A percentile compares a stretch with the other conserved stretches of the same genome.
These are phyloP conservation scores for Geranium incanum DNA, from an alignment of 441 rosid species.

Conservation along the genomic window DNA sequence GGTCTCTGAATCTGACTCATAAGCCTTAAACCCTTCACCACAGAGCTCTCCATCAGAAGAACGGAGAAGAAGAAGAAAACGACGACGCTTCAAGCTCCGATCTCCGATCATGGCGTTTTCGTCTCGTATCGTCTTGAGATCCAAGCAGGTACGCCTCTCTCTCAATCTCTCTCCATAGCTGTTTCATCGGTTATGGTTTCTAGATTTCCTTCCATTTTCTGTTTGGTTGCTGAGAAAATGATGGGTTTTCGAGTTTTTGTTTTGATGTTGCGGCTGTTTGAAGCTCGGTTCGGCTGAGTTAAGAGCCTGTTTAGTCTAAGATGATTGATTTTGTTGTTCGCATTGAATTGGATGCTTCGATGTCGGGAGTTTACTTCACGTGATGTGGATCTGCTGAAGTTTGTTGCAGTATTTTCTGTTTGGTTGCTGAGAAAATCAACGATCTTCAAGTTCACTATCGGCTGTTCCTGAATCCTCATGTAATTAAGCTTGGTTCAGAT, in stretches of 20 bases:
- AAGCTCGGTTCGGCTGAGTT: neutral
- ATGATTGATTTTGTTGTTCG: neutral
- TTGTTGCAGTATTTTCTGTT: neutral
- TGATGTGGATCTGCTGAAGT: neutral
- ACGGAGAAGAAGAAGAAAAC: neutral
- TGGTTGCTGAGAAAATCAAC: neutral
- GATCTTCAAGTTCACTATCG: neutral
- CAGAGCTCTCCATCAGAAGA: neutral
- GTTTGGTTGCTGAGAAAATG: constrained; percentile 9
- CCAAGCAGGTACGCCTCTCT: constrained; percentile 2
- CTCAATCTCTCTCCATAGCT: neutral
- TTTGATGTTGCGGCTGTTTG: neutral
- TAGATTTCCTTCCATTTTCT: neutral
- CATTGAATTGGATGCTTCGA: neutral
- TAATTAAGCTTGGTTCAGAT: neutral
- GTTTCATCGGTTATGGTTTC: too few species aligned
- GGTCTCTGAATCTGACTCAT: too few species aligned
- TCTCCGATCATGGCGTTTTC: constrained; percentile 6
- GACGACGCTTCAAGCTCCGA: neutral
- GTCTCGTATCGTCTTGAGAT: neutral
- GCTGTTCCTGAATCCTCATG: neutral
- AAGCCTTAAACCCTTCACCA: neutral
- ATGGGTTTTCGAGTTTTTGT: neutral
- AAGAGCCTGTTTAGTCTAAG: neutral
- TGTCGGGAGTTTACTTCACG: neutral